phyloP scores from a whole-genome alignment of 345 rosid species.

The Clausena lansium region DNA sequence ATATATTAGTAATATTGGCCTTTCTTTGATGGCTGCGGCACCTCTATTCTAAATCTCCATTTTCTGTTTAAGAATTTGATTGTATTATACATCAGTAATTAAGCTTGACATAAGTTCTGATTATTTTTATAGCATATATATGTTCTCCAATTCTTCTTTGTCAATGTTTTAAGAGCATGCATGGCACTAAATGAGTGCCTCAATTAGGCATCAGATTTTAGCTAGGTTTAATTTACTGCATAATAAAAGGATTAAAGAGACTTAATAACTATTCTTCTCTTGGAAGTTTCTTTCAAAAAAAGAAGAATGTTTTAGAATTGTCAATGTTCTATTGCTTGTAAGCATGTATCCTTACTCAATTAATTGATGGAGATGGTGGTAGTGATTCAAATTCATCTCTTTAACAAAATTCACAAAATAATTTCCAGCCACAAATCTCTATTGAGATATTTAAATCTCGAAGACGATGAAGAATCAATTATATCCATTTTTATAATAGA shows the following conservation, averaged over 20 bases:
- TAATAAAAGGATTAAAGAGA: not conserved
- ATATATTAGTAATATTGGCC: not conserved
- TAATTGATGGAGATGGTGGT: not conserved
- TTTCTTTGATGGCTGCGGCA: not conserved
- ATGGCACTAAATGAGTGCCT: not conserved
- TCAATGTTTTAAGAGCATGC: not conserved
- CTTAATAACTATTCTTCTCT: not conserved
- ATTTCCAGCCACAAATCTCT: too few species aligned
- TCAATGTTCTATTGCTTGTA: not conserved
- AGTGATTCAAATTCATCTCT: not conserved
- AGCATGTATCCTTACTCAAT: not conserved
- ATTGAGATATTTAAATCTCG: not conserved
- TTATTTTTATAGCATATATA: not conserved
- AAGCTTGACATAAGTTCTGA: not conserved
- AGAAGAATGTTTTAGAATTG: not conserved
- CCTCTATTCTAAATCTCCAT: not conserved
- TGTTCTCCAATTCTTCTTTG: not conserved
- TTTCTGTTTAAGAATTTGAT: not conserved
- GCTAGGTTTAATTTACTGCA: not conserved
- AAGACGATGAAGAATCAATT: not conserved
- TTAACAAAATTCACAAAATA: not conserved
- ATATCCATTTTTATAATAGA: not conserved
- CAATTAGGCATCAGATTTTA: not conserved
- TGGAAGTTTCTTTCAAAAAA: not conserved
- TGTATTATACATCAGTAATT: not conserved